phyloP scores from a whole-genome alignment of 2,329 filamentous ascomycete genomes.

The Hirsutella thompsonii region DNA sequence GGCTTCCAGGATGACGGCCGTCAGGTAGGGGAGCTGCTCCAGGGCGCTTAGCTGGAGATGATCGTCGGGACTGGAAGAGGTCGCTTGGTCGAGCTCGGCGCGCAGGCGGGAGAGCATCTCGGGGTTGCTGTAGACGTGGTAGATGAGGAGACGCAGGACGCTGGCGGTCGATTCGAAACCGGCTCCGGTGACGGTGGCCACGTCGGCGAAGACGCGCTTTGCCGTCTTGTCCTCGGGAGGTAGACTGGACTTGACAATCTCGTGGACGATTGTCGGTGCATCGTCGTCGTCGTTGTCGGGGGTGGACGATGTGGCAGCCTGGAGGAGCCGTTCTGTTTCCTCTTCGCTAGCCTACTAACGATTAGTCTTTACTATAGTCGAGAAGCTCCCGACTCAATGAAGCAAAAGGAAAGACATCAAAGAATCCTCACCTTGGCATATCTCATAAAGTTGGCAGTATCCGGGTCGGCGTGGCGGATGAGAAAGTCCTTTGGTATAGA shows the following conservation, averaged over 20 bases:
- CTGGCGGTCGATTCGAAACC: slow-evolving; percentile 19
- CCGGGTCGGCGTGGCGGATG: neutral
- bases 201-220: slow-evolving; percentile 17
- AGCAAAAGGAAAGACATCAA: too few relatives aligned
- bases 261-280: slow-evolving; percentile 14
- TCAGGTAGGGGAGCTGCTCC: slow-evolving; percentile 23
- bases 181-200: slow-evolving; percentile 14
- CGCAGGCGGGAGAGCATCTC: slow-evolving; percentile 14
- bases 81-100: slow-evolving; percentile 15
- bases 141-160: too few relatives aligned
- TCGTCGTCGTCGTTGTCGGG: neutral
- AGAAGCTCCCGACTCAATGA: too few relatives aligned
- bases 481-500: neutral
- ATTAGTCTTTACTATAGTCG: too few relatives aligned
- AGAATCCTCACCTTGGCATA: neutral
- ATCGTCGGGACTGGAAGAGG: neutral
- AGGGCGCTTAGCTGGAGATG: slow-evolving; percentile 10
- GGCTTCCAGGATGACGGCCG: slow-evolving; percentile 20
- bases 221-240: slow-evolving; percentile 19
- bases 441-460: neutral
- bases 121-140: slow-evolving; percentile 16
- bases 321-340: too few relatives aligned
- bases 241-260: slow-evolving; percentile 14
- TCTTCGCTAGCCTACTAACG: too few relatives aligned
- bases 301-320: neutral